Evolutionary conservation across 148 eudicot species (phyloP).

Genomic region (Vaccinium vitisidaea): DNA sequence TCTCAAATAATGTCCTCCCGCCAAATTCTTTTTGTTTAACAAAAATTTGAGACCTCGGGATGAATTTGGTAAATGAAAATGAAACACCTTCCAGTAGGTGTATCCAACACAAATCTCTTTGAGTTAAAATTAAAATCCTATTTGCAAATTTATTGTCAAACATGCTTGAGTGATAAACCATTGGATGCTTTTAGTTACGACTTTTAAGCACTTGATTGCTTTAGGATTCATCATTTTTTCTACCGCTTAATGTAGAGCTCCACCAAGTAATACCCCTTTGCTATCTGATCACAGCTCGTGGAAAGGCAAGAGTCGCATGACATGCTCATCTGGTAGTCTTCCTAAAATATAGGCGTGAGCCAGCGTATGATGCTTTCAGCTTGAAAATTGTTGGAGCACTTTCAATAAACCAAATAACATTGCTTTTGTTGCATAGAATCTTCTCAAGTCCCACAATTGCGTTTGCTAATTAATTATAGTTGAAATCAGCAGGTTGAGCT

Average conservation of each 20-base stretch:
- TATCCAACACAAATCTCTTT: not conserved
- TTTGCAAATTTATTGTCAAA: not conserved
- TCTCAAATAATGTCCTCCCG: not conserved
- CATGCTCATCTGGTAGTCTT: not conserved
- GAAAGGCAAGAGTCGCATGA: not conserved
- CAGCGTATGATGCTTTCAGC: not conserved
- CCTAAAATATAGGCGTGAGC: not conserved
- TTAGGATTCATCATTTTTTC: not conserved
- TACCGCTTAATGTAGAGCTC: not conserved
- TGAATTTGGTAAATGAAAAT: not conserved
- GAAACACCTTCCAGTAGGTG: not conserved
- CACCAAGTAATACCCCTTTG: not conserved
- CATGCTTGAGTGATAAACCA: not conserved
- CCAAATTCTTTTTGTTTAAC: not conserved
- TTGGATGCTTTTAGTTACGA: not conserved
- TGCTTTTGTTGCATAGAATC: not conserved
- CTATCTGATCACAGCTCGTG: not conserved
- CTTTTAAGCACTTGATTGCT: not conserved
- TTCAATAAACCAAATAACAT: not conserved
- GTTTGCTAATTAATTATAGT: not conserved
- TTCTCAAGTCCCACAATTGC: not conserved
- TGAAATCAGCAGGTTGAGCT: not conserved
- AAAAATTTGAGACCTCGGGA: not conserved
- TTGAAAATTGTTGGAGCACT: not conserved
- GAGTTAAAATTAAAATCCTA: not conserved